Conservation (phyloP, 371 early-diverging fungal species). For the Cokeromyces recurvatus region DNA sequence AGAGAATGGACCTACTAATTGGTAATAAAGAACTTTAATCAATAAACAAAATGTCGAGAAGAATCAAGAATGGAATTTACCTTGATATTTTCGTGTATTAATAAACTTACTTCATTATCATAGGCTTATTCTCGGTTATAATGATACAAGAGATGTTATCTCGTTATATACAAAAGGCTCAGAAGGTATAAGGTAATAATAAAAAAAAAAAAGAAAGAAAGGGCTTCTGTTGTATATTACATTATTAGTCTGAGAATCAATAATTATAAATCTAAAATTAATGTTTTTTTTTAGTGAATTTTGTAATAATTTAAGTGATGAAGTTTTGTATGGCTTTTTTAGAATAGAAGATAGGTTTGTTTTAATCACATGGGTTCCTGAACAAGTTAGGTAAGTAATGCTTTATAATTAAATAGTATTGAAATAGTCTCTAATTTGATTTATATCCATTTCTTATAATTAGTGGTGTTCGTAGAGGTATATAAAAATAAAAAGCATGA, state of each 20-base stretch:
- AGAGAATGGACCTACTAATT: conserved; percentile 46
- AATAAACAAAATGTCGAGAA: not conserved
- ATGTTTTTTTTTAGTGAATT: conserved; percentile 40
- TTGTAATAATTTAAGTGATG: conserved; percentile 50
- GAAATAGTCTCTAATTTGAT: not conserved
- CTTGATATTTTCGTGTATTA: too few species aligned
- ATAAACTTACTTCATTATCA: not conserved
- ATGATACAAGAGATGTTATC: conserved; percentile 68
- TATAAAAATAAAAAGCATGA: too few species aligned
- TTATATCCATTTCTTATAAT: conserved; percentile 2
- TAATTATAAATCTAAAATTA: too few species aligned
- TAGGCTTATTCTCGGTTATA: conserved; percentile 71
- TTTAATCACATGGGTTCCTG: conserved; percentile 65
- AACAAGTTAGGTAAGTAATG: conserved; percentile 57
- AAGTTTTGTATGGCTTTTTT: conserved; percentile 64
- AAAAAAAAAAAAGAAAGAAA: not conserved
- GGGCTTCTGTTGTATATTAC: too few species aligned
- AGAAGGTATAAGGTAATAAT: conserved; percentile 45
- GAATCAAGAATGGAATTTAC: too few species aligned
- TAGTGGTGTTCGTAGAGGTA: conserved; percentile 65
- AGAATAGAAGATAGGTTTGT: conserved; percentile 58
- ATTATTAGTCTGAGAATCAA: too few species aligned
- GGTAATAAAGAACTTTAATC: conserved; percentile 30
- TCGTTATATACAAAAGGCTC: conserved; percentile 60
- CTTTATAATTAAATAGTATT: not conserved